Percentiles rank a stretch among this genome's conserved stretches.
These are phyloP conservation scores for Pleurozium schreberi DNA, from an alignment of 225 moss, liverwort and hornwort species.

Conservation along the genomic window DNA sequence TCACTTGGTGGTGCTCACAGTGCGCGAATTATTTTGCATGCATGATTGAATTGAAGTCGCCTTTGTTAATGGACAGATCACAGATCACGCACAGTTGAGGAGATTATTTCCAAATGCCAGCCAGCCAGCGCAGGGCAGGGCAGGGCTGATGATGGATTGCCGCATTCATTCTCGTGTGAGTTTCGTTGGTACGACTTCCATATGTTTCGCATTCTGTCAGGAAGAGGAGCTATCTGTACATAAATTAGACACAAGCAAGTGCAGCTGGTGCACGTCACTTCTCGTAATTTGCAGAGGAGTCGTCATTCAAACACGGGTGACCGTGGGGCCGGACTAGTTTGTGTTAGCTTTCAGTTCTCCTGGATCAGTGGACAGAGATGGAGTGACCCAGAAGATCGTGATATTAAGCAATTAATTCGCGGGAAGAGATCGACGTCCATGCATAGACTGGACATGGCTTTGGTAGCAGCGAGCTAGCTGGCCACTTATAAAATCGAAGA, in stretches of 20 bases:
- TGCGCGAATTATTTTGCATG: no score
- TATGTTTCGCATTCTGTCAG: background rate
- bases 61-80: background rate
- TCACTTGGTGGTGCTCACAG: background rate
- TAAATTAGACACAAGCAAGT: background rate
- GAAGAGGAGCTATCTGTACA: background rate
- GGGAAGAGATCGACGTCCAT: background rate
- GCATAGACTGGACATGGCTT: background rate
- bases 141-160: no score
- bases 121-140: no score
- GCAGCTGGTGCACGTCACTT: background rate
- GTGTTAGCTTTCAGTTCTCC: background rate
- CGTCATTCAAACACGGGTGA: background rate
- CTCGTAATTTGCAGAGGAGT: background rate
- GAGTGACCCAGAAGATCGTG: background rate
- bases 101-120: background rate
- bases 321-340: background rate
- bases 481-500: no score
- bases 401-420: no score
- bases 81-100: background rate
- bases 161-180: background rate
- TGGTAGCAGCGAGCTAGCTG: background rate
- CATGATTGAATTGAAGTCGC: background rate
- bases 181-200: background rate
- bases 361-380: background rate